phyloP scores from a whole-genome alignment of 179 eudicot genomes.

The Drosera spatulata region DNA sequence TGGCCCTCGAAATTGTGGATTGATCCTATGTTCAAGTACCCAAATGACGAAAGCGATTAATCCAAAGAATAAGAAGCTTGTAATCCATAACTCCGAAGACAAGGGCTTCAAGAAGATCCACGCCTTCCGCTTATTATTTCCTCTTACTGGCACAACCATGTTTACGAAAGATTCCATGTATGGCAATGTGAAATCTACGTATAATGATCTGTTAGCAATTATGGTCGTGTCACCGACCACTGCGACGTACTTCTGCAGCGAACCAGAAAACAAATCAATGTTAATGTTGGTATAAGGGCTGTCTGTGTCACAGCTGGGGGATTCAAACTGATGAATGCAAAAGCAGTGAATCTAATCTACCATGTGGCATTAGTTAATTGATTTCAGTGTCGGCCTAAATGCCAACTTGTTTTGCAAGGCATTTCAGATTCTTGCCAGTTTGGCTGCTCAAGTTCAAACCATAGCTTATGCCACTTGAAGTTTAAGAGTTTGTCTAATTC shows the following conservation, averaged over 20 bases:
- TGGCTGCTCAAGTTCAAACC: too few species aligned
- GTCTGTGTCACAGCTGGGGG: neutral
- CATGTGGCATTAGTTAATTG: too few species aligned
- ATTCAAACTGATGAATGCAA: too few species aligned
- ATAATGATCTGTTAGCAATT: conserved; percentile 14
- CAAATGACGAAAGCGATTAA: conserved; percentile 25
- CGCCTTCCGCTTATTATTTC: conserved; percentile 4
- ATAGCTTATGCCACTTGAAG: too few species aligned
- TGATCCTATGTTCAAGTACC: conserved; percentile 28
- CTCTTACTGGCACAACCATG: conserved; percentile 20
- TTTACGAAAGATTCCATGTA: conserved; percentile 27
- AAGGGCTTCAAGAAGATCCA: conserved; percentile 32
- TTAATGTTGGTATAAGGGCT: neutral
- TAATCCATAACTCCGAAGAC: conserved; percentile 26
- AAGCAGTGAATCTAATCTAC: too few species aligned
- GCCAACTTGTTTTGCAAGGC: too few species aligned
- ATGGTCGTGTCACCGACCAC: conserved; percentile 26
- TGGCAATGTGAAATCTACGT: conserved; percentile 24
- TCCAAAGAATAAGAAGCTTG: conserved; percentile 12
- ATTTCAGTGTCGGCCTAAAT: too few species aligned
- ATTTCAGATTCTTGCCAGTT: too few species aligned
- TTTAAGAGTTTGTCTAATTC: too few species aligned
- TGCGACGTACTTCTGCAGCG: conserved; percentile 17
- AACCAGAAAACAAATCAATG: neutral
- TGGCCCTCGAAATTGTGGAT: conserved; percentile 15